A percentile compares a stretch with the other conserved stretches of the same genome.
Evolutionary conservation across 2,329 filamentous ascomycete species (phyloP).

Genomic region (Cladosporium colombiae): DNA sequence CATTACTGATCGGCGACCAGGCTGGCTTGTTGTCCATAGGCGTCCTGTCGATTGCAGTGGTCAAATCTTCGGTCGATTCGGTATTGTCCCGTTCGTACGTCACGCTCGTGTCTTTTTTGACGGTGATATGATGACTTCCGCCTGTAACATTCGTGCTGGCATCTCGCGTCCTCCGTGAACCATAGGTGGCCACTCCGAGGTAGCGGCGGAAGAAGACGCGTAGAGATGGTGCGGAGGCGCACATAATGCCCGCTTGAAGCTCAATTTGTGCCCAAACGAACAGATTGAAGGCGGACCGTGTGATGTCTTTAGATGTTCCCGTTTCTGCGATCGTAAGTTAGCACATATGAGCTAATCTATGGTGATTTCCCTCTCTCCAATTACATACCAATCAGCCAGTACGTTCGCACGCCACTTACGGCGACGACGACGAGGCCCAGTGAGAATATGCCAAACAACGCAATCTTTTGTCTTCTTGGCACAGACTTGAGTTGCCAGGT

Average conservation of each 20-base stretch:
- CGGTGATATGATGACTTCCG: conserved; percentile 11
- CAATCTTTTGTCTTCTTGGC: conserved; percentile 45
- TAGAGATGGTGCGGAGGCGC: conserved; percentile 32
- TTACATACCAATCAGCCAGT: conserved; percentile 35
- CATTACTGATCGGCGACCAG: background rate
- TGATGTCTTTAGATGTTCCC: conserved; percentile 21
- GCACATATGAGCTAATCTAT: background rate
- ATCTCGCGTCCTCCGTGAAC: background rate
- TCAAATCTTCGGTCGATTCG: conserved; percentile 2
- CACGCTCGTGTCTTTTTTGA: conserved; percentile 11
- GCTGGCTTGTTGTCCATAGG: background rate
- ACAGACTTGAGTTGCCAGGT: conserved; percentile 49
- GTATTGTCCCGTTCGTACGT: background rate
- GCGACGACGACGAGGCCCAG: conserved; percentile 45
- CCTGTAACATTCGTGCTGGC: background rate
- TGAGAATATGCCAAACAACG: conserved; percentile 47
- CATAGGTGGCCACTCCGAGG: conserved; percentile 17
- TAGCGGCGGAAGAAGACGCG: conserved; percentile 26
- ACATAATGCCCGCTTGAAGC: conserved; percentile 32
- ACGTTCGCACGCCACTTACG: conserved; percentile 41
- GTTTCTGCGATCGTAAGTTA: conserved; percentile 21
- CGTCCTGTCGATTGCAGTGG: background rate
- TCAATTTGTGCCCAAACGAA: conserved; percentile 33
- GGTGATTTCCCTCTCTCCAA: conserved; percentile 29
- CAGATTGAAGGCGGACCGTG: conserved; percentile 33